Conservation (phyloP, 2,329 filamentous ascomycete genomes). For the Camillea tinctor region DNA sequence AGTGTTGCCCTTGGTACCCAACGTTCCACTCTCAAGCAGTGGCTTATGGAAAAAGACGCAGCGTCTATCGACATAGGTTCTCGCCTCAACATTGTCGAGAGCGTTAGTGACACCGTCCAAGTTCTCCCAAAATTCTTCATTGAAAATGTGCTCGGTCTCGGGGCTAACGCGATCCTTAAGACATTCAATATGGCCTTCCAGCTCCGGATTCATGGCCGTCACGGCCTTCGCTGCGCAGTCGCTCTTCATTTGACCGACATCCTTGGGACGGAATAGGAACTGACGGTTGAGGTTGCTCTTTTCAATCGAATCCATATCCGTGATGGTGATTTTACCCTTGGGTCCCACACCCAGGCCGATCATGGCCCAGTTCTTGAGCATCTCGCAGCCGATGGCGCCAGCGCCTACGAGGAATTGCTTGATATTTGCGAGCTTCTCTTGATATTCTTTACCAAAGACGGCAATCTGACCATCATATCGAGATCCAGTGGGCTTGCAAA, state of each 20-base stretch:
- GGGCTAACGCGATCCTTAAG: conserved; percentile 86
- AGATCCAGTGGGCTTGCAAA: conserved; percentile 79
- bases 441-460: conserved; percentile 90
- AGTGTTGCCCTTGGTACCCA: conserved; percentile 99
- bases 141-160: conserved; percentile 92
- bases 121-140: conserved; percentile 85
- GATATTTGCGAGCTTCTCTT: conserved; percentile 87
- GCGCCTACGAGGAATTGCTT: conserved; percentile 94
- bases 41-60: conserved; percentile 99
- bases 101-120: conserved; percentile 95
- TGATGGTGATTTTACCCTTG: conserved; percentile 85
- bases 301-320: conserved; percentile 98
- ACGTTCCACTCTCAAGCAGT: conserved; percentile 90
- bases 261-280: conserved; percentile 89
- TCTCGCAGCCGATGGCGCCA: conserved; percentile 96
- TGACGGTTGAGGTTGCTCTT: conserved; percentile 98
- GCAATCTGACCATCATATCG: conserved; percentile 97
- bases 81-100: conserved; percentile 93
- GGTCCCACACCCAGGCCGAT: conserved; percentile 89
- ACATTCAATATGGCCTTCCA: conserved; percentile 80
- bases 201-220: conserved; percentile 90
- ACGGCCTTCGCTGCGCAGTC: conserved; percentile 90
- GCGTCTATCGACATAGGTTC: conserved; percentile 92
- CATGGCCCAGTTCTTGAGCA: conserved; percentile 99
- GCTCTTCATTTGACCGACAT: conserved; percentile 96